Percentiles rank a stretch among this genome's conserved stretches.
These are phyloP conservation scores for Protomyces inouyei DNA, from an alignment of 1,139 yeast genomes.

Conservation along the genomic window DNA sequence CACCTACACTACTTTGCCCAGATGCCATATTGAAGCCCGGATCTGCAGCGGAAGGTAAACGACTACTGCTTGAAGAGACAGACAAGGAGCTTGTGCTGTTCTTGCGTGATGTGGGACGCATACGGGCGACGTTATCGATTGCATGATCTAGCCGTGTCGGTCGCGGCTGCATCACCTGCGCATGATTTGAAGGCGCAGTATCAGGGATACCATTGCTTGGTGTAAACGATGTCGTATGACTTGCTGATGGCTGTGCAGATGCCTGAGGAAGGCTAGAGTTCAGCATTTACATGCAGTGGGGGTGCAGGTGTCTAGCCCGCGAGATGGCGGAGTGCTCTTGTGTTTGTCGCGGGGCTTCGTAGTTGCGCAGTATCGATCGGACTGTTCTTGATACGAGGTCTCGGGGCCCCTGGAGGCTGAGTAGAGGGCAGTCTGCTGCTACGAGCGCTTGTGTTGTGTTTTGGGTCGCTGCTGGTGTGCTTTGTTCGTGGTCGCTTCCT, in stretches of 20 bases:
- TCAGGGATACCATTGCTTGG: not conserved
- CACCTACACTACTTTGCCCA: not conserved
- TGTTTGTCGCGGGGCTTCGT: too few species aligned
- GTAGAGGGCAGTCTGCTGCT: too few species aligned
- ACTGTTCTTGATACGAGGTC: too few species aligned
- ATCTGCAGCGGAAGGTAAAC: not conserved
- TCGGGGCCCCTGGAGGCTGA: too few species aligned
- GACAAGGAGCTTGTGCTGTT: not conserved
- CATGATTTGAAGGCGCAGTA: not conserved
- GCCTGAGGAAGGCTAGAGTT: not conserved
- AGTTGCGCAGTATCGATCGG: too few species aligned
- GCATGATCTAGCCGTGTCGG: not conserved
- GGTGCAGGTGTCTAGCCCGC: not conserved
- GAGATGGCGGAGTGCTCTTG: too few species aligned
- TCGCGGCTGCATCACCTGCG: not conserved
- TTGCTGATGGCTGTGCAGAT: not conserved
- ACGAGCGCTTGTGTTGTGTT: too few species aligned
- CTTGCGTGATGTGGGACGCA: not conserved
- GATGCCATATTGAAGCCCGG: not conserved
- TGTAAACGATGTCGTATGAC: not conserved
- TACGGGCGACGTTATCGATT: not conserved
- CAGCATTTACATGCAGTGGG: not conserved
- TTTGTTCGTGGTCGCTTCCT: too few species aligned
- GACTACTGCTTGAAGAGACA: not conserved
- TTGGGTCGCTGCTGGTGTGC: too few species aligned